These are phyloP conservation scores for Globisporangium irregulare DNA, from an alignment of 352 stramenopile species.

Conservation along the genomic window DNA sequence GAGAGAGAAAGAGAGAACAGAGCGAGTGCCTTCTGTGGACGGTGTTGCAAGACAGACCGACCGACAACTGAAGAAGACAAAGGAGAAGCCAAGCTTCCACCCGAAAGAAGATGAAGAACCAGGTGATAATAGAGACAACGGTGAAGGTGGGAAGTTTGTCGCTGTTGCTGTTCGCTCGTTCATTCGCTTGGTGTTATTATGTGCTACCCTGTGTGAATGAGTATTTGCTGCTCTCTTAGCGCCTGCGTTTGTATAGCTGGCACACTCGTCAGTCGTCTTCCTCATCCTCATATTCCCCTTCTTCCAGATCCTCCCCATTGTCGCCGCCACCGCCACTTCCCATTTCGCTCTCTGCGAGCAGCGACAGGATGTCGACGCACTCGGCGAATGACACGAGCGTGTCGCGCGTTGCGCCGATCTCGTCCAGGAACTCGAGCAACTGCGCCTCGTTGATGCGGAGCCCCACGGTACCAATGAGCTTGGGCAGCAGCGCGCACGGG, in stretches of 20 bases:
- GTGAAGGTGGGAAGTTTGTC: slow-evolving; percentile 3
- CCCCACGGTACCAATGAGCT: slow-evolving; percentile 43
- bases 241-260: neutral
- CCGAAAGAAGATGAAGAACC: neutral
- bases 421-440: slow-evolving; percentile 53
- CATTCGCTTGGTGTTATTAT: no score
- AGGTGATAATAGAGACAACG: slow-evolving; percentile 4
- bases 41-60: neutral
- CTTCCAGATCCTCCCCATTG: slow-evolving; percentile 25
- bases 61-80: neutral
- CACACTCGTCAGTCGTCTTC: slow-evolving; percentile 16
- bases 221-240: neutral
- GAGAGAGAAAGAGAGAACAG: neutral
- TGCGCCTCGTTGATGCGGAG: slow-evolving; percentile 36
- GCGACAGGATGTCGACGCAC: slow-evolving; percentile 83
- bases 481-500: slow-evolving; percentile 39
- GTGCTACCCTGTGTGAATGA: neutral
- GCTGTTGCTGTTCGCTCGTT: neutral
- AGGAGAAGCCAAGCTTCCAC: neutral
- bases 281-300: slow-evolving; percentile 26
- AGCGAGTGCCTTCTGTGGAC: neutral
- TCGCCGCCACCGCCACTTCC: slow-evolving; percentile 1
- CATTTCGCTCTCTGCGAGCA: slow-evolving; percentile 58
- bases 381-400: slow-evolving; percentile 82
- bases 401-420: slow-evolving; percentile 64